Base-by-base conservation (phyloP, 1,284 basidiomycete genomes). In the Mycosarcoma mackinlayi region DNA sequence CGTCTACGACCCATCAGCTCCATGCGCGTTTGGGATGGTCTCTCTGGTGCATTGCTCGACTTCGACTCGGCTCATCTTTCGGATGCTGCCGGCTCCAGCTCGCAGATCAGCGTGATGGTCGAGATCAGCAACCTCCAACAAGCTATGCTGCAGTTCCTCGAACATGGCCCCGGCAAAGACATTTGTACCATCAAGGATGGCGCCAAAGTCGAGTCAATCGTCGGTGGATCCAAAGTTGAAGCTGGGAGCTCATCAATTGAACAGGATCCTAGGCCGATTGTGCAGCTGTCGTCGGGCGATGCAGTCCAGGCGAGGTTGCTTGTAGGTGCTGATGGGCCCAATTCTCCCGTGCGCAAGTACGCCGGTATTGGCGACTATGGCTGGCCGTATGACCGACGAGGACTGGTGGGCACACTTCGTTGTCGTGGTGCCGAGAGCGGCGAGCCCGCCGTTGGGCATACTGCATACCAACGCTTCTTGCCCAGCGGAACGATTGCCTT, bases 241-340 rank as follows among this genome's bases (percentile, higher is more conserved):
- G 51, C 40, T 2, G 57, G 31, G 16, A 84, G 83, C 54, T 71
- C 52, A 60, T 81, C 51, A 70, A 77, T 10, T 74, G 81, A 54
- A 76, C 81, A 34, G 68, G 80, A 50, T 63, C 80, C 48, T 11
- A 75, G 68, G 76, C 78, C 75, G 18, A 16, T 48, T 30, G 40
- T 64, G 16, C 31, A 54, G 39, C 53, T 64, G 0, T 50, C 54
- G 7, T 37, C 31, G 0, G 65, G 38, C 4, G 38, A 37, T n/a
- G 16, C 31, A 40, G 31, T 73, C 9, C 59, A 63, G 46, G 34
- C 56, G 37, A 61, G 73, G 39, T 76, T 62, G 52, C 74, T 94
- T 90, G 88, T 98, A 37, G 95, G 96, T 21, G 96, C 96, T 7
- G 96, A 98, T 78, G 96, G 96, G 0, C 89, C 89, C 79, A 94